phyloP scores from a whole-genome alignment of 2,329 filamentous ascomycete species.

The Byssoonygena ceratinophila region DNA sequence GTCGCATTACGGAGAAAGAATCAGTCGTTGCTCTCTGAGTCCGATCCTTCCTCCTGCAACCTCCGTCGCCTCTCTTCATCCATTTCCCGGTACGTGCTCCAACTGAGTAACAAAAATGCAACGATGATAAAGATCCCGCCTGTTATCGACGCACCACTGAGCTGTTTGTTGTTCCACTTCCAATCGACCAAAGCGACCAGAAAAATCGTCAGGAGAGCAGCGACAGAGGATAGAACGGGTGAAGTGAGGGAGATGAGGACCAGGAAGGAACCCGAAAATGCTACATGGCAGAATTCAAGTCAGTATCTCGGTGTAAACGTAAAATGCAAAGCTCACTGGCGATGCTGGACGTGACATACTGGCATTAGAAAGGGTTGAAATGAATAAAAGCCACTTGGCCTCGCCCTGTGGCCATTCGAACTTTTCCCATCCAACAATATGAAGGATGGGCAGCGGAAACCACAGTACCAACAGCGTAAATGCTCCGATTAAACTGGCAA shows the following conservation, averaged over 20 bases:
- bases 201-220: constrained; percentile 90
- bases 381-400: constrained; percentile 66
- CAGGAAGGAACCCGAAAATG: constrained; percentile 85
- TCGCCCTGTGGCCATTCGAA: constrained; percentile 73
- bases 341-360: constrained; percentile 40
- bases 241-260: constrained; percentile 87
- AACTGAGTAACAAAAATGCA: constrained; percentile 78
- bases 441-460: constrained; percentile 79
- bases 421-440: constrained; percentile 63
- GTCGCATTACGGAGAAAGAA: background rate
- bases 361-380: constrained; percentile 78
- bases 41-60: constrained; percentile 32
- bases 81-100: constrained; percentile 90
- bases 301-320: constrained; percentile 10
- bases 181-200: constrained; percentile 89
- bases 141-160: constrained; percentile 62
- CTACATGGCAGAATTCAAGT: constrained; percentile 18
- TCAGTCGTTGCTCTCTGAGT: constrained; percentile 36
- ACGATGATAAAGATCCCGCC: constrained; percentile 81
- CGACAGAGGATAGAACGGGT: constrained; percentile 84
- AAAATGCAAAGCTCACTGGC: background rate
- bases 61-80: constrained; percentile 64
- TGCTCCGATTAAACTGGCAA: constrained; percentile 72
- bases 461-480: constrained; percentile 84
- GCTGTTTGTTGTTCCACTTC: constrained; percentile 64